Conservation (phyloP, 2,329 filamentous ascomycete species). For the Gyromitra esculenta region DNA sequence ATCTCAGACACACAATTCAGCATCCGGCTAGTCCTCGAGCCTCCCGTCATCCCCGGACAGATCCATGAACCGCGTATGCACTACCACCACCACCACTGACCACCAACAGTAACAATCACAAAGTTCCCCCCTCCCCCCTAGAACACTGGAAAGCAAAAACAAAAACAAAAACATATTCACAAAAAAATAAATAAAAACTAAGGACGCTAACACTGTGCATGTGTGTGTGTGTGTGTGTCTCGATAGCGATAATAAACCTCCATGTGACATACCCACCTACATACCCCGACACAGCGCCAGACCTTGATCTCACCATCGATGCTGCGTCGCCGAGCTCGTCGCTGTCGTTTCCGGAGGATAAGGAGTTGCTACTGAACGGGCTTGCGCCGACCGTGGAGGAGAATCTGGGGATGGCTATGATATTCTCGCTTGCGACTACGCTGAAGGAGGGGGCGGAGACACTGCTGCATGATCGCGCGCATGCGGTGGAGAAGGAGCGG, state of each 20-base stretch:
- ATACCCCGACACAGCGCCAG: slow-evolving; percentile 88
- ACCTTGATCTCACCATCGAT: slow-evolving; percentile 76
- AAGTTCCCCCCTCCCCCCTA: not conserved
- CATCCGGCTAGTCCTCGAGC: slow-evolving; percentile 84
- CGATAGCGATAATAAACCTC: slow-evolving; percentile 74
- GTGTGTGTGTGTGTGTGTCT: not conserved
- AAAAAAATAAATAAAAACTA: not conserved
- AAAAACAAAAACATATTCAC: not conserved
- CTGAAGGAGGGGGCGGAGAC: slow-evolving; percentile 92
- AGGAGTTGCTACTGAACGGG: slow-evolving; percentile 74
- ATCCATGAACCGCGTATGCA: slow-evolving; percentile 68
- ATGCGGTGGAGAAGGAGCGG: slow-evolving; percentile 68
- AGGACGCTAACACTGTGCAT: not conserved
- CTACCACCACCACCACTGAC: slow-evolving; percentile 15
- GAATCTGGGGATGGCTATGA: slow-evolving; percentile 96
- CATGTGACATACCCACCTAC: slow-evolving; percentile 87
- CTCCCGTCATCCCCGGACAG: slow-evolving; percentile 72
- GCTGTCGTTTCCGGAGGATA: slow-evolving; percentile 84
- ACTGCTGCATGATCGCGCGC: slow-evolving; percentile 78
- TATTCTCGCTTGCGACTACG: slow-evolving; percentile 87
- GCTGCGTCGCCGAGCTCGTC: slow-evolving; percentile 74
- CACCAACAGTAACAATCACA: slow-evolving; percentile 35
- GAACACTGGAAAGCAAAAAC: not conserved
- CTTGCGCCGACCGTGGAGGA: slow-evolving; percentile 83
- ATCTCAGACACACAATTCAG: slow-evolving; percentile 89